A percentile compares a stretch with the other conserved stretches of the same genome.
Evolutionary conservation across 306 rosid species (phyloP).

Genomic region (Senna siamea): DNA sequence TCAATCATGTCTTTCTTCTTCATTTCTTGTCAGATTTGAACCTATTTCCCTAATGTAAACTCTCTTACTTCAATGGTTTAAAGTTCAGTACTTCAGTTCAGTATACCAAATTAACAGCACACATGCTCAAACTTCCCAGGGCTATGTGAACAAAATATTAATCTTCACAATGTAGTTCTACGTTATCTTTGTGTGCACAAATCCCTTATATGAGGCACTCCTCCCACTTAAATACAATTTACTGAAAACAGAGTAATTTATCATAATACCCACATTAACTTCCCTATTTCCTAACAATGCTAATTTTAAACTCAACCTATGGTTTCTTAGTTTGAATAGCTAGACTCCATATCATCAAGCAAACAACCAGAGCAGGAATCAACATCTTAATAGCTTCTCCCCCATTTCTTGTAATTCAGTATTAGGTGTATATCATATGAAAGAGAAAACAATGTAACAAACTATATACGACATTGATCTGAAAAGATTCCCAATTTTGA

Average conservation of each 20-base stretch:
- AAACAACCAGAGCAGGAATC: not conserved
- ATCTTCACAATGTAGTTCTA: not conserved
- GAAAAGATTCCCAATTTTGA: not conserved
- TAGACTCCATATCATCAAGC: not conserved
- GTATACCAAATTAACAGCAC: not conserved
- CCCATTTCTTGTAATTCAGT: not conserved
- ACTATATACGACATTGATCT: not conserved
- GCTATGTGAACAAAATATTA: not conserved
- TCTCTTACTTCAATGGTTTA: not conserved
- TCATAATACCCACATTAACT: not conserved
- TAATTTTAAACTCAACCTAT: not conserved
- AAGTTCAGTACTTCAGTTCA: not conserved
- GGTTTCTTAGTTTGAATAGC: not conserved
- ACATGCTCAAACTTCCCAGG: not conserved
- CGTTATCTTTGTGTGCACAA: not conserved
- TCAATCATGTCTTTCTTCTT: constrained; percentile 11
- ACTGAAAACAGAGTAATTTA: not conserved
- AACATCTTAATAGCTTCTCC: constrained; percentile 1
- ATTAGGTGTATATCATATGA: not conserved
- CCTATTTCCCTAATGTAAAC: not conserved
- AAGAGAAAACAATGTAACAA: not conserved
- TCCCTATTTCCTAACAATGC: not conserved
- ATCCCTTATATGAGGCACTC: too few species aligned
- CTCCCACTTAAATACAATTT: too few species aligned
- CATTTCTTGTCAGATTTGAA: constrained; percentile 8